Evolutionary conservation across 371 early-diverging fungal genomes (phyloP).

Genomic region (Rhizopus microsporus): DNA sequence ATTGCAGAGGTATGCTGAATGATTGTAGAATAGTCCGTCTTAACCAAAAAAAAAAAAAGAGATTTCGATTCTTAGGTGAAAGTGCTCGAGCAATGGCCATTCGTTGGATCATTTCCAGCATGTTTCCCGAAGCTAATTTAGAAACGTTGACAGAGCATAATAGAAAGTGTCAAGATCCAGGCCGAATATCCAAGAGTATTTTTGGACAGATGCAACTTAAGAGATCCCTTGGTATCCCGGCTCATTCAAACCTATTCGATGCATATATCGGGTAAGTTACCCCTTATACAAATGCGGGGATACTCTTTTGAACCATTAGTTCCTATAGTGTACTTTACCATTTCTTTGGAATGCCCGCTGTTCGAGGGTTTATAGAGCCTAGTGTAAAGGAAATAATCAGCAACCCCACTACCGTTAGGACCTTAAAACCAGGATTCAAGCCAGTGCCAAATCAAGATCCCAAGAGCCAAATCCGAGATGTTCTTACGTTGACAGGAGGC

Average conservation of each 20-base stretch:
- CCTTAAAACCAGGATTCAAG: background rate
- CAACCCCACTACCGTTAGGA: background rate
- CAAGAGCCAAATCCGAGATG: background rate
- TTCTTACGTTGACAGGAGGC: background rate
- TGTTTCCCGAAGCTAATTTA: background rate
- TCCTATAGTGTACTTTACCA: background rate
- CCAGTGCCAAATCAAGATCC: background rate
- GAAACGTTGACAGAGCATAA: background rate
- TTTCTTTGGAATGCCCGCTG: conserved; percentile 1
- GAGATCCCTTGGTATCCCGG: background rate
- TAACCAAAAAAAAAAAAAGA: background rate
- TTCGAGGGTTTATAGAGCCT: background rate
- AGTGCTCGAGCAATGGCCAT: background rate
- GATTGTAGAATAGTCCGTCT: background rate
- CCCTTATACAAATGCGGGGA: background rate
- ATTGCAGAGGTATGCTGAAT: background rate
- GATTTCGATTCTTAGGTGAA: conserved; percentile 1
- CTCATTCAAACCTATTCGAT: background rate
- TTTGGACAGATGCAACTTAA: background rate
- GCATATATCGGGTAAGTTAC: background rate
- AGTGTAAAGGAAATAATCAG: background rate
- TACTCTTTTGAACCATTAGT: background rate
- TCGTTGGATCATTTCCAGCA: background rate
- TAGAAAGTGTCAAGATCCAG: background rate
- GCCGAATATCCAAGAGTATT: background rate